Percentiles rank a stretch among this genome's conserved stretches.
phyloP scores from a whole-genome alignment of 1,139 yeast species.

The Taphrina deformans region DNA sequence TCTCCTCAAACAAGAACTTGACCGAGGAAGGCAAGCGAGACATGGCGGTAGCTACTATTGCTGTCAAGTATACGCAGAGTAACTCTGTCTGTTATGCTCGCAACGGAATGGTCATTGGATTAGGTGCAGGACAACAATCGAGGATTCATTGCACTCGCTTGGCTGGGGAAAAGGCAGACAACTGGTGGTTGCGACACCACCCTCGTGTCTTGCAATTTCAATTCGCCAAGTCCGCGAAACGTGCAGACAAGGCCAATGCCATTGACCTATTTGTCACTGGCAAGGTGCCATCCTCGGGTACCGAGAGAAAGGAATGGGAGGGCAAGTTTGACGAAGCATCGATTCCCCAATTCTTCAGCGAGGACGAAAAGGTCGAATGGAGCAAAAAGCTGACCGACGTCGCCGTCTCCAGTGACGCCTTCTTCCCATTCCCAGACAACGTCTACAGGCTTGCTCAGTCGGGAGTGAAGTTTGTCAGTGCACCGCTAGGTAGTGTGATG shows the following conservation, averaged over 20 bases:
- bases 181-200: conserved; percentile 99
- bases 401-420: conserved; percentile 93
- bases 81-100: conserved; percentile 98
- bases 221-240: conserved; percentile 98
- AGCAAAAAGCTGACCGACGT: conserved; percentile 73
- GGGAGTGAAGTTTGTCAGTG: conserved; percentile 93
- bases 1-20: conserved; percentile 78
- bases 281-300: conserved; percentile 87
- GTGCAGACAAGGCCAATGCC: conserved; percentile 98
- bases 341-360: conserved; percentile 78
- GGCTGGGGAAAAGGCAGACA: conserved; percentile 98
- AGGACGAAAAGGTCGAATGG: conserved; percentile 87
- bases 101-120: conserved; percentile 97
- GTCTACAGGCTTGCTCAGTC: conserved; percentile 96
- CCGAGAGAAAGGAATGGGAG: conserved; percentile 90
- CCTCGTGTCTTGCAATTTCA: conserved; percentile 87
- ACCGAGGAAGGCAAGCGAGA: conserved; percentile 92
- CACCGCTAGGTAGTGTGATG: conserved; percentile 97
- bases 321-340: conserved; percentile 67
- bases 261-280: conserved; percentile 88
- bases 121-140: conserved; percentile 99
- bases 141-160: conserved; percentile 98
- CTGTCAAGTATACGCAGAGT: conserved; percentile 94
- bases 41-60: conserved; percentile 93
- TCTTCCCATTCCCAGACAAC: conserved; percentile 99